These are phyloP conservation scores for Adenanthera pavonina DNA, from an alignment of 306 rosid species.

Conservation along the genomic window DNA sequence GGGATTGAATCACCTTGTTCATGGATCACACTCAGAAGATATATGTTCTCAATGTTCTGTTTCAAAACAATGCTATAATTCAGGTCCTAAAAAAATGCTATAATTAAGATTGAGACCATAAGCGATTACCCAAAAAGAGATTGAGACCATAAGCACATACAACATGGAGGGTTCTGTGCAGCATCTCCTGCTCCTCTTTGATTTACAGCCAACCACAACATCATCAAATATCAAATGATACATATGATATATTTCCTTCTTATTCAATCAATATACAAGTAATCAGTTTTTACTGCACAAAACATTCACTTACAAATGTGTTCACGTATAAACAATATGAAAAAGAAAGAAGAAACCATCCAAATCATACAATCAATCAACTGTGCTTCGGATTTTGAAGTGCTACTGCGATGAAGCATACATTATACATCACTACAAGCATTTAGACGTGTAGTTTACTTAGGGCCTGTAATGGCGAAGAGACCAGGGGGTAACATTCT, in stretches of 20 bases:
- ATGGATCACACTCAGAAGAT: no score
- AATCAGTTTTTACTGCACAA: no score
- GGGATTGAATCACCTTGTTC: not conserved
- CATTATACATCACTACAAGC: not conserved
- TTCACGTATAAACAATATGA: not conserved
- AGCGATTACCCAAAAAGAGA: no score
- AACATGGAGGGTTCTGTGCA: not conserved
- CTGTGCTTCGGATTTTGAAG: not conserved
- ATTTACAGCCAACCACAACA: not conserved
- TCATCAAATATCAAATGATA: not conserved
- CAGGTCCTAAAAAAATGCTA: not conserved
- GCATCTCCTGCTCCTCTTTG: not conserved
- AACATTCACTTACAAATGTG: not conserved
- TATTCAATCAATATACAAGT: not conserved
- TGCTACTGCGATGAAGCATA: not conserved
- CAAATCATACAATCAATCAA: not conserved
- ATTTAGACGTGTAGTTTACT: not conserved
- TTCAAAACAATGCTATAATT: not conserved
- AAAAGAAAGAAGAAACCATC: not conserved
- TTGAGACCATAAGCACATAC: not conserved
- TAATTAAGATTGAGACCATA: not conserved
- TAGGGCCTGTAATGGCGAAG: not conserved
- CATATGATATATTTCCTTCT: not conserved
- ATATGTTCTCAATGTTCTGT: not conserved
- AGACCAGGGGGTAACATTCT: not conserved